Evolutionary conservation across 352 stramenopile species (phyloP).

Genomic region (Phytophthora fragariae): DNA sequence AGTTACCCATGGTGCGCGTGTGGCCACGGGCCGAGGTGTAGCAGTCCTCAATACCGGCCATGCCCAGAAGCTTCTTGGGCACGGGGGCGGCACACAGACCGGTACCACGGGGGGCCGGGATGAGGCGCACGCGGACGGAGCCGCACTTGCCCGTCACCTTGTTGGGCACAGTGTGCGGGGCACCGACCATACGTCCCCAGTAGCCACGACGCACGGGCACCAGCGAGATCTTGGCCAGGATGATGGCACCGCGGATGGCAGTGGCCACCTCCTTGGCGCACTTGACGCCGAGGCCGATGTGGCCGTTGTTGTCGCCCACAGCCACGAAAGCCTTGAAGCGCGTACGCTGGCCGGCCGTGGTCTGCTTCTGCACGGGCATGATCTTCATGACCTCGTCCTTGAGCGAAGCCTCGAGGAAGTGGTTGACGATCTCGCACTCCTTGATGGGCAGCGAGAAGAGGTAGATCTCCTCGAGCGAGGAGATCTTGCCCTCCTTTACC

Average conservation of each 20-base stretch:
- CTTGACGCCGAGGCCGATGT: slow-evolving; percentile 99
- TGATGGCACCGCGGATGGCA: slow-evolving; percentile 99
- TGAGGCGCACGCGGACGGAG: slow-evolving; percentile 98
- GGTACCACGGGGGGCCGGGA: slow-evolving; percentile 99
- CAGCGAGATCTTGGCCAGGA: slow-evolving; percentile 99
- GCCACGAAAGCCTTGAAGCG: slow-evolving; percentile 99
- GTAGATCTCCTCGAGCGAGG: slow-evolving; percentile 99
- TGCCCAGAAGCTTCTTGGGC: slow-evolving; percentile 98
- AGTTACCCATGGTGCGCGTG: slow-evolving; percentile 99
- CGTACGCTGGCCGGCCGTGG: slow-evolving; percentile 98
- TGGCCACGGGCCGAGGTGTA: slow-evolving; percentile 97
- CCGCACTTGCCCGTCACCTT: slow-evolving; percentile 99
- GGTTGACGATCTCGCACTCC: slow-evolving; percentile 99
- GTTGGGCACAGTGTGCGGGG: slow-evolving; percentile 97
- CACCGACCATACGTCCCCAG: slow-evolving; percentile 97
- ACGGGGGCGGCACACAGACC: slow-evolving; percentile 98
- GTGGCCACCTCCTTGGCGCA: slow-evolving; percentile 99
- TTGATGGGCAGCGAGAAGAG: slow-evolving; percentile 99
- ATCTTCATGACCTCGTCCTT: slow-evolving; percentile 99
- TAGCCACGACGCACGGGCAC: slow-evolving; percentile 98
- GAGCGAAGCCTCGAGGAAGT: slow-evolving; percentile 98
- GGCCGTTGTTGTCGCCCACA: slow-evolving; percentile 98
- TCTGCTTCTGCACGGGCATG: slow-evolving; percentile 99
- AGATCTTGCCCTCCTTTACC: slow-evolving; percentile 99
- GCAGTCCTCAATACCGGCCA: slow-evolving; percentile 99